These are phyloP conservation scores for Komagataella populi DNA, from an alignment of 805 yeast genomes.

Conservation along the genomic window DNA sequence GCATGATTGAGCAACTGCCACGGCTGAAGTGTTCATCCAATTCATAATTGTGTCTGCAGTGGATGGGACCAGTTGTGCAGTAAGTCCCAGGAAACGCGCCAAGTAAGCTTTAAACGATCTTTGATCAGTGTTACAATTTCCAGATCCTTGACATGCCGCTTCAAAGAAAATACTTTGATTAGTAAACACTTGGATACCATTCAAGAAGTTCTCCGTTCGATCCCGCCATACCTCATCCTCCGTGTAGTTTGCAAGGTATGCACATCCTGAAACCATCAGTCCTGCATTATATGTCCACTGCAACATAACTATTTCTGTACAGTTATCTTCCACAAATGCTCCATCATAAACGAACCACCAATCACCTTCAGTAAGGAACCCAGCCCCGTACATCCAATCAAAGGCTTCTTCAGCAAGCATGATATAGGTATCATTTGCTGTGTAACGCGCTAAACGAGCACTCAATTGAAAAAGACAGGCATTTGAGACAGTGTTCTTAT, in stretches of 20 bases:
- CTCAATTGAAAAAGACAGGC: constrained; percentile 72
- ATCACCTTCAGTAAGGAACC: constrained; percentile 21
- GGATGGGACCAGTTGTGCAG: constrained; percentile 47
- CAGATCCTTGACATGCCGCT: constrained; percentile 51
- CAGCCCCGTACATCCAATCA: constrained; percentile 52
- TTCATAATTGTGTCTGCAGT: constrained; percentile 28
- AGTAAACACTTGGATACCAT: constrained; percentile 34
- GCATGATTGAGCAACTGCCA: constrained; percentile 68
- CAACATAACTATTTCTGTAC: constrained; percentile 33
- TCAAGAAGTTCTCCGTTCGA: constrained; percentile 34
- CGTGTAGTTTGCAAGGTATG: constrained; percentile 53
- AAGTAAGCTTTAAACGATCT: constrained; percentile 63
- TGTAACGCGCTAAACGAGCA: constrained; percentile 73
- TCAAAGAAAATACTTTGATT: constrained; percentile 44
- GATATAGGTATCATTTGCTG: constrained; percentile 57
- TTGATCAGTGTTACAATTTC: constrained; percentile 58
- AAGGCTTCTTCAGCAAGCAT: constrained; percentile 62
- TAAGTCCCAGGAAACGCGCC: constrained; percentile 49
- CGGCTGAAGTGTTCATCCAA: constrained; percentile 27
- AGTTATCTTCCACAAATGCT: constrained; percentile 32
- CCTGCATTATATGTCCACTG: constrained; percentile 76
- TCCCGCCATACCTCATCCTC: constrained; percentile 43
- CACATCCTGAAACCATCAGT: constrained; percentile 52
- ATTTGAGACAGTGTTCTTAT: constrained; percentile 80
- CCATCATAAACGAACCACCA: constrained; percentile 55